These are phyloP conservation scores for Phyllosticta paracitricarpa DNA, from an alignment of 2,329 filamentous ascomycete genomes.

Conservation along the genomic window DNA sequence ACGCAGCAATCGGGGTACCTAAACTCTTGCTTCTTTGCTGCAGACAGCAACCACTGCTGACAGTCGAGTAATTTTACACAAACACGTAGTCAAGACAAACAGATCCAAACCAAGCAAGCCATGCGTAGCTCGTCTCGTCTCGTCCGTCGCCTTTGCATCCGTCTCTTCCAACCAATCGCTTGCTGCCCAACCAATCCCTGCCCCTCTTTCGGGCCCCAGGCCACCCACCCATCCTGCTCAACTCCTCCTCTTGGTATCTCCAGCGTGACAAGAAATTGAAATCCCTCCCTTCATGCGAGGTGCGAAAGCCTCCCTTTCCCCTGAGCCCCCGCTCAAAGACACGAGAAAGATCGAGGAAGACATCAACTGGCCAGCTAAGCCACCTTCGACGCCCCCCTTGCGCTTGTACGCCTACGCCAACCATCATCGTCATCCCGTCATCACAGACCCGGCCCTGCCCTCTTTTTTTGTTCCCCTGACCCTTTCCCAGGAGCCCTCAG, in stretches of 20 bases:
- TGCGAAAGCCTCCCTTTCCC: conserved; percentile 4
- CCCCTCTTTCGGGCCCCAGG: not conserved
- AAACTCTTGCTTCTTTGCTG: not conserved
- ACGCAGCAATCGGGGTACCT: not conserved
- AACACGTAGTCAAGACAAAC: not conserved
- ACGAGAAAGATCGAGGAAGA: not conserved
- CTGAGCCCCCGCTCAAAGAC: not conserved
- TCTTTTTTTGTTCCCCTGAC: not conserved
- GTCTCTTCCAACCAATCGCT: conserved; percentile 9
- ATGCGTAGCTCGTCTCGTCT: conserved; percentile 10
- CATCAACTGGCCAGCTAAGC: conserved; percentile 1
- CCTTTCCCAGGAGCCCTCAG: not conserved
- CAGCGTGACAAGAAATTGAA: conserved; percentile 10
- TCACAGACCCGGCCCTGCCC: not conserved
- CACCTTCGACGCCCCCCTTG: not conserved
- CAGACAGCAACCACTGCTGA: not conserved
- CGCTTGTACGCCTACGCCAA: conserved; percentile 4
- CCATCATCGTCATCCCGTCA: not conserved
- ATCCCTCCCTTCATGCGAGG: conserved; percentile 8
- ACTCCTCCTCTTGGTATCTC: conserved; percentile 9
- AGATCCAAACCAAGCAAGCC: conserved; percentile 7
- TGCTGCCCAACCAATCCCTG: conserved; percentile 10
- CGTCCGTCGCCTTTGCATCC: not conserved
- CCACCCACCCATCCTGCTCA: conserved; percentile 1
- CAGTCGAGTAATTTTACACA: not conserved